A percentile compares a stretch with the other conserved stretches of the same genome.
Evolutionary conservation across 805 yeast species (phyloP).

Genomic region (Saccharomyces jurei): DNA sequence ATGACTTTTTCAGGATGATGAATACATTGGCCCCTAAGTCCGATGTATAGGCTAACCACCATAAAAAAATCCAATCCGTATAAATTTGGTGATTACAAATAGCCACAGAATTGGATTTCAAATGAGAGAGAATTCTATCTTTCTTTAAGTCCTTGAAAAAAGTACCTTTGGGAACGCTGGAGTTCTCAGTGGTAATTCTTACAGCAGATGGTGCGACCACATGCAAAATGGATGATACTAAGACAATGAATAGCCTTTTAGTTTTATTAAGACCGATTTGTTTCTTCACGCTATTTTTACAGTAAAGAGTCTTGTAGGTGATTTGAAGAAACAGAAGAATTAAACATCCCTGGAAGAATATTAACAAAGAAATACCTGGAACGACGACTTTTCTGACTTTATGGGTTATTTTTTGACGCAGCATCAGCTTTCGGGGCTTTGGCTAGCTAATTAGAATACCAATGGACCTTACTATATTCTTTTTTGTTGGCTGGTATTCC

Average conservation of each 20-base stretch:
- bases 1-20: conserved; percentile 72
- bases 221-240: conserved; percentile 44
- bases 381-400: background rate
- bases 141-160: conserved; percentile 23
- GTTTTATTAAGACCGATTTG: conserved; percentile 44
- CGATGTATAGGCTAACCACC: conserved; percentile 77
- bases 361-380: background rate
- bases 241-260: conserved; percentile 48
- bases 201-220: conserved; percentile 47
- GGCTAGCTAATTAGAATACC: background rate
- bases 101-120: conserved; percentile 49
- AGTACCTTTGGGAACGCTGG: conserved; percentile 30
- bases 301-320: conserved; percentile 17
- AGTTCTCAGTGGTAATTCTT: conserved; percentile 41
- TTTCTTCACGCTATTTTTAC: conserved; percentile 27
- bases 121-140: conserved; percentile 19
- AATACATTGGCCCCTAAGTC: conserved; percentile 54
- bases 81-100: conserved; percentile 92
- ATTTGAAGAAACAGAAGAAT: background rate
- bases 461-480: background rate
- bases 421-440: background rate
- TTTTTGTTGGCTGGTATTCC: background rate
- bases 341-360: conserved; percentile 3
- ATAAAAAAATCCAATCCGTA: conserved; percentile 84
- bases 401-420: background rate